Base-by-base conservation (phyloP, 2,329 filamentous ascomycete genomes). In the Pseudopyricularia javanii region DNA sequence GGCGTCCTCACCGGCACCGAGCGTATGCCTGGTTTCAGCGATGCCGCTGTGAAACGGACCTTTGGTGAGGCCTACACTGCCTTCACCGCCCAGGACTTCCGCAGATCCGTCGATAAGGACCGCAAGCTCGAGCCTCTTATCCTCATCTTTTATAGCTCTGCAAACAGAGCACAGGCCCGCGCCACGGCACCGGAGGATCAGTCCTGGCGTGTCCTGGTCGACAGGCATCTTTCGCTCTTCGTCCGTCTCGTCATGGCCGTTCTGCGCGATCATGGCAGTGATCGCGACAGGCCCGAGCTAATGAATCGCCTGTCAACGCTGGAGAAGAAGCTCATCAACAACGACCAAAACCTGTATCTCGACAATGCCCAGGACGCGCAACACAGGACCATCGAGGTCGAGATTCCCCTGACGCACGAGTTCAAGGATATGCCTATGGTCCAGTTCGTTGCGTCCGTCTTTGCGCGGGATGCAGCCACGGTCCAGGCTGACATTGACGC, bases 351-450 rank as follows among this genome's bases (percentile, higher is more conserved):
- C 64, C 75, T 98, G 51, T 81, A 82, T 48, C 75, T 83, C 17
- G 76, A 78, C 59, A 75, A 77, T 49, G 75, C 75, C 49, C 77
- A 80, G 61, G 75, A 78, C 52, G 74, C 75, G 48, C 73, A 60
- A 75, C 82, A 82, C 34, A 80, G 79, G 49, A 86, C 85, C 8
- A 77, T 93, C 57, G 91, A 96, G 66, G 86, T 91, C 22, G 77
- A 87, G 54, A 80, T 90, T 3, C 90, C 91, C 11, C 73, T 94
- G 54, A 93, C 83, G 63, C 88, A 95, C 67, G 88, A 96, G 67
- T 85, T 97, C 64, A 95, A 93, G 68, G 93, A 98, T 64, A 98
- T 98, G 93, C 85, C 85, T 35, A 79, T 96, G 69, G 93, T 95
- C 28, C 85, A 93, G 65, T 80, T 85, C 34, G 91, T 98, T 26